Evolutionary conservation across 2,329 filamentous ascomycete species (phyloP).

Genomic region (Nannizzia gypsea): DNA sequence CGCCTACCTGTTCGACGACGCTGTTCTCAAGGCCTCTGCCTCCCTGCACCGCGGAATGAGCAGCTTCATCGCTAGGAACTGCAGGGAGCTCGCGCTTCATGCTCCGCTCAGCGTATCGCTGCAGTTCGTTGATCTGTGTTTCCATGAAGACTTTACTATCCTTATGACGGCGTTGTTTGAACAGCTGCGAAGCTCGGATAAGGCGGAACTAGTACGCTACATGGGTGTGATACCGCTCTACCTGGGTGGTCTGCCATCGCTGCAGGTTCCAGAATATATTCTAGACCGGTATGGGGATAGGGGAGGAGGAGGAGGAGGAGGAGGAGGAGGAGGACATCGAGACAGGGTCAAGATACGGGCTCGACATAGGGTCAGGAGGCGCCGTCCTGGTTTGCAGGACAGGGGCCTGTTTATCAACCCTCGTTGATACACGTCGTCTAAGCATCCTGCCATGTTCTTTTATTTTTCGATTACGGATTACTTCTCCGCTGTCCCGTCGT

Average conservation of each 20-base stretch:
- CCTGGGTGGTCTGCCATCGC: not conserved
- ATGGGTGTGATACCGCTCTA: not conserved
- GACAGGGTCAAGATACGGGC: not conserved
- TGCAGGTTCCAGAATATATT: not conserved
- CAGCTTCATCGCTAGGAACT: not conserved
- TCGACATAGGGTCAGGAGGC: not conserved
- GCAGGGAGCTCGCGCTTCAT: not conserved
- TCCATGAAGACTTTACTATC: not conserved
- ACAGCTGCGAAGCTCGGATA: not conserved
- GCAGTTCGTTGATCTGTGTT: slow-evolving; percentile 4
- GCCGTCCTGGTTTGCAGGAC: not conserved
- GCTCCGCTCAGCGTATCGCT: not conserved
- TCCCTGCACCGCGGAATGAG: not conserved
- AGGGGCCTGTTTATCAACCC: not conserved
- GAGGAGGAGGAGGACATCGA: too few species aligned
- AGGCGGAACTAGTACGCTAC: not conserved
- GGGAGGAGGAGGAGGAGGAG: too few species aligned
- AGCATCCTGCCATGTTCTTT: not conserved
- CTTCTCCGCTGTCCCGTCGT: too few species aligned
- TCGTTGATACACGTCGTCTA: not conserved
- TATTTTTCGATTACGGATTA: too few species aligned
- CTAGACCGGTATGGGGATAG: not conserved
- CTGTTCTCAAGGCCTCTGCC: not conserved
- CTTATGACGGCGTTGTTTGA: not conserved
- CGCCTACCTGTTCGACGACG: not conserved